A percentile compares a stretch with the other conserved stretches of the same genome.
Conservation (phyloP, 2,329 filamentous ascomycete species). For the Sarocladium oryzae region DNA sequence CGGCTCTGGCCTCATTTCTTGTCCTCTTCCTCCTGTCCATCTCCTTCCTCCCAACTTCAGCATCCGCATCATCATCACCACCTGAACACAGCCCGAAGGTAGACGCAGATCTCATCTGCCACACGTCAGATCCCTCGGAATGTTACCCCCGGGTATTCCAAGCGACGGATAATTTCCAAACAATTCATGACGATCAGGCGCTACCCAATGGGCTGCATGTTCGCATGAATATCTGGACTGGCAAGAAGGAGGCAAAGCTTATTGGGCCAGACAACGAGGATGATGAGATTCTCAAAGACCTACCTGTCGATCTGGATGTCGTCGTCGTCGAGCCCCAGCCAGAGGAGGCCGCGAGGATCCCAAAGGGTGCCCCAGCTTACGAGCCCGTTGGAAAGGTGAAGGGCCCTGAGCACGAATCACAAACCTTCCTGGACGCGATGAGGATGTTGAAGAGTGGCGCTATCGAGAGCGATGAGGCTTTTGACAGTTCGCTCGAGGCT, state of each 20-base stretch:
- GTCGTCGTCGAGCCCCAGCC: conserved; percentile 47
- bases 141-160: conserved; percentile 62
- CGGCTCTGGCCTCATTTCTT: conserved; percentile 11
- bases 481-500: conserved; percentile 46
- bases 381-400: conserved; percentile 52
- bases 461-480: conserved; percentile 22
- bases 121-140: conserved; percentile 50
- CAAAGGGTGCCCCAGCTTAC: conserved; percentile 48
- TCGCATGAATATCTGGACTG: conserved; percentile 57
- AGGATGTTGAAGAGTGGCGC: conserved; percentile 41
- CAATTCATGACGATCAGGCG: conserved; percentile 57
- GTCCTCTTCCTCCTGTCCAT: conserved; percentile 22
- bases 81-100: conserved; percentile 23
- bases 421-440: conserved; percentile 35
- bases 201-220: conserved; percentile 60
- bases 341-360: conserved; percentile 27
- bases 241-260: conserved; percentile 59
- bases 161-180: conserved; percentile 58
- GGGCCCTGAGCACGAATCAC: conserved; percentile 35
- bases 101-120: conserved; percentile 56
- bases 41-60: conserved; percentile 20
- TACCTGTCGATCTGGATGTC: conserved; percentile 46
- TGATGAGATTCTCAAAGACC: conserved; percentile 39
- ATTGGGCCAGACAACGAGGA: conserved; percentile 51
- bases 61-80: conserved; percentile 19